phyloP scores from a whole-genome alignment of 352 stramenopile species.

The Globisporangium splendens region DNA sequence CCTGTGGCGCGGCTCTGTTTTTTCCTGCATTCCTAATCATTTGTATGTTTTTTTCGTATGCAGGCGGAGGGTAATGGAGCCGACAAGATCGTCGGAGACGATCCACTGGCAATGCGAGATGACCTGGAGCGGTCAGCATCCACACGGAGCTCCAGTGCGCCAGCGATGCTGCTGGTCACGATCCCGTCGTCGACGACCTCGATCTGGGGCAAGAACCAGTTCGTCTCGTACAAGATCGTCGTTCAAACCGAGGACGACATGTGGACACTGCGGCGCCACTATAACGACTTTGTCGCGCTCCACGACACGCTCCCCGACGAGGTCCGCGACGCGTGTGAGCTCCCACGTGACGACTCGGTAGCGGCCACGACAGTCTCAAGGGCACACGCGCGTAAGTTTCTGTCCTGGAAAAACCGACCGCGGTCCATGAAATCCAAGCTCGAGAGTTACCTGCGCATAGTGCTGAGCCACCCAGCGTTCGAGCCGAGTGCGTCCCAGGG shows the following conservation, averaged over 20 bases:
- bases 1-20: not conserved
- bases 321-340: constrained; percentile 35
- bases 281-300: constrained; percentile 59
- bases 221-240: constrained; percentile 75
- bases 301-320: constrained; percentile 55
- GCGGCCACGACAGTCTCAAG: not conserved
- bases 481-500: constrained; percentile 51
- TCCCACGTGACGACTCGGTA: constrained; percentile 39
- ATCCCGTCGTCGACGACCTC: constrained; percentile 67
- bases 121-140: constrained; percentile 8
- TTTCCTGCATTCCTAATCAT: no score
- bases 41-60: no score
- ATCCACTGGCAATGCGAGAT: not conserved
- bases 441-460: constrained; percentile 53
- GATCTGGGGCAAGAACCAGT: constrained; percentile 68
- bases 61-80: not conserved
- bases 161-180: constrained; percentile 46
- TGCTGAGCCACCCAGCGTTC: constrained; percentile 45
- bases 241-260: constrained; percentile 65
- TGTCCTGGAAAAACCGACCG: constrained; percentile 58
- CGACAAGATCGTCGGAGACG: not conserved
- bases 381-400: constrained; percentile 21
- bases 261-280: constrained; percentile 63
- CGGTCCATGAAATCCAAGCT: constrained; percentile 65
- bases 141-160: constrained; percentile 20